Base-by-base conservation (phyloP, 768 basidiomycete genomes). In the Pleurotus salmoneostramineus region DNA sequence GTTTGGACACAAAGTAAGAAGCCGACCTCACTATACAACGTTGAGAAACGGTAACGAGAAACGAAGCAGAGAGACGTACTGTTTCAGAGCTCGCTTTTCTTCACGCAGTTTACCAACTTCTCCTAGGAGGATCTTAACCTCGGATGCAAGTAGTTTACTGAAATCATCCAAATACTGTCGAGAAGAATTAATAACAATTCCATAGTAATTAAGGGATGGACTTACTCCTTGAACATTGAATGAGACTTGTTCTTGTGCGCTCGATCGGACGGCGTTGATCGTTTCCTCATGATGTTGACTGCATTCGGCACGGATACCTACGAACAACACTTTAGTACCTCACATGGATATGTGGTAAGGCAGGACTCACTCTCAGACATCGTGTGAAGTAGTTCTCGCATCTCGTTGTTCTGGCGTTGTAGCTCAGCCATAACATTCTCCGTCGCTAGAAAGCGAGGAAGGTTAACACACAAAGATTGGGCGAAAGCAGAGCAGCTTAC, bases 71-170 rank as follows among this genome's bases (percentile, higher is more conserved):
- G 33, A 47, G 17, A 81, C 89, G 50, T 73, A 93, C 91, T 88
- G 83, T 75, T 92, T 88, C 21, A 93, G 75, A 21, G 79, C 81
- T 44, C 91, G 83, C 64, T 86, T 80, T 65, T 93, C 88, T 70
- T 92, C 88, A 3, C 89, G 83, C 47, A 94, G 75, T 63, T 87
- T 89, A 42, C 91, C 90, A 42, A 93, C 92, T 74, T 94, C 92
- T 36, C 80, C 82, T 7, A 94, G 80, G 11, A 94, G 77, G 80
- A 91, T 87, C 33, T 90, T 84, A 7, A 94, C 91, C 74, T 94
- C 92, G 12, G 82, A 77, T 2, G 92, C 90, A 47, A 94, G 72
- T 1, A 92, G 87, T 68, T 85, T 89, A 69, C 90, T 93, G 72
- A 94, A 94, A 57, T 94, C 90, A 60, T 94, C 88, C 11, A 94